These are phyloP conservation scores for Sungouiella thailandica DNA, from an alignment of 805 yeast genomes.

Conservation along the genomic window DNA sequence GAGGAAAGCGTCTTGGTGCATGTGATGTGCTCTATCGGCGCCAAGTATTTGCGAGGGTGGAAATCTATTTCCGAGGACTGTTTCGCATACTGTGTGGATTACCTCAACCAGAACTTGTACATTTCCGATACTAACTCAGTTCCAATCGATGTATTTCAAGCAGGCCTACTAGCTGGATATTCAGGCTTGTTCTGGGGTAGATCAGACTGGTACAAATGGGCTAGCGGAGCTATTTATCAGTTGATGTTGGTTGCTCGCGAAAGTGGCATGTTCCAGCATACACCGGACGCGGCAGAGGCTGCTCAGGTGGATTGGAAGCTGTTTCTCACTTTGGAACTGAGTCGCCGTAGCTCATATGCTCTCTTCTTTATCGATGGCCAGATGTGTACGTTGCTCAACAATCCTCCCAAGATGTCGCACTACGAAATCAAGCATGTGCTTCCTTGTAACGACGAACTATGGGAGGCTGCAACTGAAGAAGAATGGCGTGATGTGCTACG, in stretches of 20 bases:
- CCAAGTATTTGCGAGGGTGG: neutral
- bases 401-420: conserved; percentile 1
- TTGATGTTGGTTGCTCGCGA: neutral
- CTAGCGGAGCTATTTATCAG: neutral
- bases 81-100: neutral
- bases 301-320: neutral
- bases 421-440: conserved; percentile 1
- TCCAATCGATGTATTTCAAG: neutral
- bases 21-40: neutral
- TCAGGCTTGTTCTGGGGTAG: neutral
- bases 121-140: neutral
- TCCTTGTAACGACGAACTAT: neutral
- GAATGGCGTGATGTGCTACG: neutral
- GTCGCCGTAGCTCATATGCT: neutral
- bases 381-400: conserved; percentile 1
- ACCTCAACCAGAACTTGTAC: neutral
- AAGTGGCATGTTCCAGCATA: conserved; percentile 1
- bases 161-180: neutral
- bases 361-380: conserved; percentile 1
- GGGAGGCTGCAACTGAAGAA: neutral
- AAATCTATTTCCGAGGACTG: neutral
- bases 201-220: neutral
- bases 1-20: neutral
- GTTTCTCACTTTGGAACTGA: neutral
- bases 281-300: neutral